phyloP scores from a whole-genome alignment of 2,329 filamentous ascomycete genomes.

The Fusarium torulosum region DNA sequence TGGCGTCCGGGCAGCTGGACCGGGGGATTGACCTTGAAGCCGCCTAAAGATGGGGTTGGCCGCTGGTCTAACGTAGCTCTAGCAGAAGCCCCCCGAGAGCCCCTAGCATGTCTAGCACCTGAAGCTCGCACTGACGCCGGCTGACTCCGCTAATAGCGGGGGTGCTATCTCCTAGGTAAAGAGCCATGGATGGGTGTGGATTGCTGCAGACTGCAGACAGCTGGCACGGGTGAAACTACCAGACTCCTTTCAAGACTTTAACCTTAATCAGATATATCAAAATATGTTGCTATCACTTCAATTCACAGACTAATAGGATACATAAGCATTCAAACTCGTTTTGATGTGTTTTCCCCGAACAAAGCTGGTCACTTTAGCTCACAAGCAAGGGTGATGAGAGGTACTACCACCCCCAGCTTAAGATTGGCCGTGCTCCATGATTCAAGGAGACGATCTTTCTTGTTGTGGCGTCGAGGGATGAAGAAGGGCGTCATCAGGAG shows the following conservation, averaged over 20 bases:
- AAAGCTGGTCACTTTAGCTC: conserved; percentile 19
- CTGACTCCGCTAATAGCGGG: conserved; percentile 45
- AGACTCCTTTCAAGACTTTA: conserved; percentile 12
- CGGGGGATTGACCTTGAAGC: conserved; percentile 36
- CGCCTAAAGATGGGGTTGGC: conserved; percentile 48
- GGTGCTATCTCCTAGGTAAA: conserved; percentile 34
- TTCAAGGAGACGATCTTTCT: conserved; percentile 43
- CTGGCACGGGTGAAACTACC: conserved; percentile 26
- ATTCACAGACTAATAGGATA: background rate
- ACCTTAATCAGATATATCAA: conserved; percentile 2
- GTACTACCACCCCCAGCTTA: conserved; percentile 34
- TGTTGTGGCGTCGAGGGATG: conserved; percentile 39
- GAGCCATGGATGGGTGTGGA: conserved; percentile 17
- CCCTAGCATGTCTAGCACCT: conserved; percentile 30
- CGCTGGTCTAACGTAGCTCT: conserved; percentile 37
- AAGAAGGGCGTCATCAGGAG: conserved; percentile 33
- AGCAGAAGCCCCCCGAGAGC: conserved; percentile 33
- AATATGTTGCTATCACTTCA: background rate
- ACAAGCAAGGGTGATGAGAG: conserved; percentile 35
- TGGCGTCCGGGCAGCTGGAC: conserved; percentile 32
- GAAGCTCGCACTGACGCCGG: conserved; percentile 45
- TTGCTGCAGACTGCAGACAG: conserved; percentile 35
- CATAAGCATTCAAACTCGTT: conserved; percentile 2
- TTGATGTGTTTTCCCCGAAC: conserved; percentile 9
- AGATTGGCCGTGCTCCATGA: conserved; percentile 38